Base-by-base conservation (phyloP, 129 eudicot species). In the Helianthus tuberosus region DNA sequence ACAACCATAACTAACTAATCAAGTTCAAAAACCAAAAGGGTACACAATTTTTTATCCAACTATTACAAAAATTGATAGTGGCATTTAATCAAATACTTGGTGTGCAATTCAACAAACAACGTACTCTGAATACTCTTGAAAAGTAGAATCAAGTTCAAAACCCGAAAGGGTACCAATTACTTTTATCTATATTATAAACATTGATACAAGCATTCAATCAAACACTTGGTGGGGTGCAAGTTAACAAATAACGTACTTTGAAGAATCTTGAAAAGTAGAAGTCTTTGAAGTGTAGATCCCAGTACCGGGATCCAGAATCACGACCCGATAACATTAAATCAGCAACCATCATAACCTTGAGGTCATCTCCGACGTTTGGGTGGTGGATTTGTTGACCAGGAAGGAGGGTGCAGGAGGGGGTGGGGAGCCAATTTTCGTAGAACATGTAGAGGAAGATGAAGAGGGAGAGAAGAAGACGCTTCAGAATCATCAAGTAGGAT, bases 181-280 rank as follows among this genome's bases (percentile, higher is more conserved):
- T 66, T 66, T 43, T 5, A 66, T 47, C 71, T 44, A 25, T 14
- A 63, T 4, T 3, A 23, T 20, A 29, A 3, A 70, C 6, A 55
- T 6, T 47, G 27, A 69, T 3, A 36, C 5, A 60, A 51, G 3
- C 71, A 44, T 3, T 66, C 44, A 9, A 46, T 17, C 55, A 39
- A 35, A 71, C 76, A 17, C 35, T 35, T 52, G 57, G 11, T 57
- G n/a, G n/a, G n/a, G 25, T 35, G 36, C 58, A 27, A n/a, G 10
- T n/a, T n/a, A 60, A 47, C 61, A 43, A 52, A 55, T 11, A 23
- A 64, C 82, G 5, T 80, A 86, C 88, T 61, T 46, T 66, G 16
- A 86, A 83, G 82, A 86, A 80, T 70, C 83, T 77, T 49, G 91
- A 80, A 73, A 86, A 80, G 79, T 73, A 86, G 75, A 73, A 80